Evolutionary conservation across 208 protist genomes (phyloP), one percentile per base, ranked within the genome.

Genomic region (Leishmania arabica): DNA sequence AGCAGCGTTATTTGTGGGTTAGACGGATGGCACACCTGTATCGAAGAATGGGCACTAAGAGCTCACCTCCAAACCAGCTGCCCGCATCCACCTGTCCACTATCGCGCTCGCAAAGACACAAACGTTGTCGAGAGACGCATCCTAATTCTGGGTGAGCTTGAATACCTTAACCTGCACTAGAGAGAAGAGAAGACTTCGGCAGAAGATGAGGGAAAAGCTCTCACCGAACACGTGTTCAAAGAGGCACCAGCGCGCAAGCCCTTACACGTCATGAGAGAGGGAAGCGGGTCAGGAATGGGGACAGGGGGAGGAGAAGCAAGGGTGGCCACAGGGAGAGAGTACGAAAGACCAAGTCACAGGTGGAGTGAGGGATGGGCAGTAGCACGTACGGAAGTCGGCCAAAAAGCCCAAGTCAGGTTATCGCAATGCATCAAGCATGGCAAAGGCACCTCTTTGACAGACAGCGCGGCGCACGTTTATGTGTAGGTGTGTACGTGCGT

Each of bases 131-230:
- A 40, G 3, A 27, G 7, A 70, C 37, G 40, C 31, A 70, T 7
- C 31, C 21, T 42, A 11, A 2, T 49, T 83, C 80, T 83, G 49
- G 80, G 80, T 64, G 74, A 74, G 80, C 66, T 74, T 83, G 80
- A 83, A 83, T 83, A 68, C 80, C 74, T 83, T 66, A 79, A 54
- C 80, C 62, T 83, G 80, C 74, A 83, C 69, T 24, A 21, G 31
- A 1, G 47, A 37, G 51, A 27, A 13, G 64, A 58, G 31, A 75
- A 31, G 8, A n/a, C 34, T 45, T 15, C 31, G 31, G 80, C 80
- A 83, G 76, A 66, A 78, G 74, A 83, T 64, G 72, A 76, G 74
- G 80, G 74, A 75, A 83, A 83, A 83, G 80, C 80, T 47, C 80
- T 74, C 80, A 70, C 80, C 80, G 71, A 34, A 45, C 11, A 7